Conservation (phyloP, 495 filamentous ascomycete species). For the Aspergillus wentii region DNA sequence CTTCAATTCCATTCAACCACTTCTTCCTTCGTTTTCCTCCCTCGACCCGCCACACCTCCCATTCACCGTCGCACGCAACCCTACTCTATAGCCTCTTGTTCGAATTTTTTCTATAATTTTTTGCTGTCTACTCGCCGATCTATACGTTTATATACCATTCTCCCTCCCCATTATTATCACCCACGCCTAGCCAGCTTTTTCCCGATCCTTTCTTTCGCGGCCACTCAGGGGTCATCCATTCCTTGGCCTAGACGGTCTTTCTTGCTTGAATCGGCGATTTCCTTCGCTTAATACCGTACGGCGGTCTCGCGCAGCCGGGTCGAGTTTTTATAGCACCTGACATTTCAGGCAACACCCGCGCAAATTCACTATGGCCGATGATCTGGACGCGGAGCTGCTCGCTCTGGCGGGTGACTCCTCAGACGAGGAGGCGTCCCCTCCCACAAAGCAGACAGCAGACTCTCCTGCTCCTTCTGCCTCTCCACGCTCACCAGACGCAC, state of each 20-base stretch:
- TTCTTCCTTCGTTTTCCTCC: constrained; percentile 3
- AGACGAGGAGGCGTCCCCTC: constrained; percentile 49
- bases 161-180: background rate
- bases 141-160: background rate
- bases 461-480: constrained; percentile 34
- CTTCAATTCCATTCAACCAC: constrained; percentile 11
- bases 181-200: too few species aligned
- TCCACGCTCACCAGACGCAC: constrained; percentile 29
- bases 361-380: constrained; percentile 49
- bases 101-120: too few species aligned
- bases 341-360: constrained; percentile 6
- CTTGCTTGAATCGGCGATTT: constrained; percentile 2
- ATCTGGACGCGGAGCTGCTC: constrained; percentile 83
- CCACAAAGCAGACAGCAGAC: constrained; percentile 24
- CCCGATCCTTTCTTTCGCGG: background rate
- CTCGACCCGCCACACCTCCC: constrained; percentile 8
- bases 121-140: too few species aligned
- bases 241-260: background rate
- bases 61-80: too few species aligned
- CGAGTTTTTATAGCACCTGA: constrained; percentile 8
- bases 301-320: constrained; percentile 1
- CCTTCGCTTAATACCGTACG: constrained; percentile 1
- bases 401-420: constrained; percentile 69
- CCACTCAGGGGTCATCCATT: background rate
- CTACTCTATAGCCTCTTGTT: too few species aligned